phyloP scores from a whole-genome alignment of 805 yeast genomes.

The Candida cerambycidarum region DNA sequence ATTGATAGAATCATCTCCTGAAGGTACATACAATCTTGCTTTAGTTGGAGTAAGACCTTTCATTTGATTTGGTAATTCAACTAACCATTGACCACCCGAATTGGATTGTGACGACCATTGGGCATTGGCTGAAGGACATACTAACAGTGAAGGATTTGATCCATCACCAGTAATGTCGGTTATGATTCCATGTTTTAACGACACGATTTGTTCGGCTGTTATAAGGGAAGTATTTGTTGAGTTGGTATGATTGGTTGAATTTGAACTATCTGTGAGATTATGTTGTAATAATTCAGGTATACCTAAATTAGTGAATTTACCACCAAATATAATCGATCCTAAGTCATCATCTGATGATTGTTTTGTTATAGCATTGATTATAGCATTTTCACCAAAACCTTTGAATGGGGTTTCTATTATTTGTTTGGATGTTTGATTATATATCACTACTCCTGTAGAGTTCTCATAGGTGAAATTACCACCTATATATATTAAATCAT shows the following conservation, averaged over 20 bases:
- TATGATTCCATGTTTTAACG: constrained; percentile 56
- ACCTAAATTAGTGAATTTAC: constrained; percentile 66
- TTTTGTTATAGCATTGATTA: constrained; percentile 61
- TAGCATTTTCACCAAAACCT: constrained; percentile 67
- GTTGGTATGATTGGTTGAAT: constrained; percentile 23
- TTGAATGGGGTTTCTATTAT: constrained; percentile 60
- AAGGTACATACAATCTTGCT: constrained; percentile 67
- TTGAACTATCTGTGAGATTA: constrained; percentile 28
- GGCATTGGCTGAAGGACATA: constrained; percentile 56
- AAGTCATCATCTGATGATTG: constrained; percentile 28
- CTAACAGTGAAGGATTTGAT: constrained; percentile 32
- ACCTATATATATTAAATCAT: constrained; percentile 66
- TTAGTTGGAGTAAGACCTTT: constrained; percentile 62
- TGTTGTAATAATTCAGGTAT: constrained; percentile 42
- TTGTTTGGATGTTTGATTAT: constrained; percentile 46
- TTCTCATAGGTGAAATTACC: constrained; percentile 64
- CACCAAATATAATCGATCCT: constrained; percentile 74
- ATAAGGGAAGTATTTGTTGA: constrained; percentile 40
- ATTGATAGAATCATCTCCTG: constrained; percentile 50
- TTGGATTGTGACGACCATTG: constrained; percentile 54
- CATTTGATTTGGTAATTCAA: constrained; percentile 52
- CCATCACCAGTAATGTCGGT: constrained; percentile 43
- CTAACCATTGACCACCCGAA: constrained; percentile 65
- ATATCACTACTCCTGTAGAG: constrained; percentile 61
- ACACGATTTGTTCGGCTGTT: constrained; percentile 61